phyloP scores from a whole-genome alignment of 2,329 filamentous ascomycete species.

The Phialemoniopsis sp. region DNA sequence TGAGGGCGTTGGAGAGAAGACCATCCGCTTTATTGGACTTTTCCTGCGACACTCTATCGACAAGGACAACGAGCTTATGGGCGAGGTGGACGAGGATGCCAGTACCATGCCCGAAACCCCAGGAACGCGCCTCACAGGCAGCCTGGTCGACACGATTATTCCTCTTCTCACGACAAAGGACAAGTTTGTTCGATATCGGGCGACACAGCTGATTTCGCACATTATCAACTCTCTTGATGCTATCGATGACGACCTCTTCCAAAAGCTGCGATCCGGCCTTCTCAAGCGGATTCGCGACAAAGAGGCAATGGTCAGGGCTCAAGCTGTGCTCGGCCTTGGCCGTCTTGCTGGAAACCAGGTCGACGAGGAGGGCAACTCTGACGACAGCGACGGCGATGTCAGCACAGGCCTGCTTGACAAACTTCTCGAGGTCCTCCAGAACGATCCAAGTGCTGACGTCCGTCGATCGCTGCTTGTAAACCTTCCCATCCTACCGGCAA shows the following conservation, averaged over 20 bases:
- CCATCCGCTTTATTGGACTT: slow-evolving; percentile 80
- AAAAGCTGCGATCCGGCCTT: slow-evolving; percentile 72
- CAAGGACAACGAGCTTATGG: slow-evolving; percentile 66
- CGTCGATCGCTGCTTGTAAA: slow-evolving; percentile 84
- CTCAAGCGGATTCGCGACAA: slow-evolving; percentile 89
- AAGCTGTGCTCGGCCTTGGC: slow-evolving; percentile 87
- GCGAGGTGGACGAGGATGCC: slow-evolving; percentile 62
- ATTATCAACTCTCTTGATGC: slow-evolving; percentile 89
- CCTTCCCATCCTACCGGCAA: slow-evolving; percentile 78
- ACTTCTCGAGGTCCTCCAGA: slow-evolving; percentile 82
- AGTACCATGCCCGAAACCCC: slow-evolving; percentile 77
- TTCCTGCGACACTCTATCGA: slow-evolving; percentile 73
- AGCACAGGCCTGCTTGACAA: slow-evolving; percentile 73
- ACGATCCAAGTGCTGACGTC: slow-evolving; percentile 92
- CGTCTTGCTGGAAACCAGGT: slow-evolving; percentile 75
- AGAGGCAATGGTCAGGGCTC: slow-evolving; percentile 85
- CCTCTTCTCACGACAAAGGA: slow-evolving; percentile 83
- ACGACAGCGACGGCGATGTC: slow-evolving; percentile 65
- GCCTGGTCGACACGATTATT: slow-evolving; percentile 69
- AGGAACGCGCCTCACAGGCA: slow-evolving; percentile 71
- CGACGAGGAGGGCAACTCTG: slow-evolving; percentile 65
- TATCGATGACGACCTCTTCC: slow-evolving; percentile 88
- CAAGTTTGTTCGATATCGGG: slow-evolving; percentile 84
- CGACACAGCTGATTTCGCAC: slow-evolving; percentile 85
- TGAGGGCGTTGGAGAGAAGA: slow-evolving; percentile 80